Evolutionary conservation across 306 rosid genomes (phyloP).

Genomic region (Betula pendula): DNA sequence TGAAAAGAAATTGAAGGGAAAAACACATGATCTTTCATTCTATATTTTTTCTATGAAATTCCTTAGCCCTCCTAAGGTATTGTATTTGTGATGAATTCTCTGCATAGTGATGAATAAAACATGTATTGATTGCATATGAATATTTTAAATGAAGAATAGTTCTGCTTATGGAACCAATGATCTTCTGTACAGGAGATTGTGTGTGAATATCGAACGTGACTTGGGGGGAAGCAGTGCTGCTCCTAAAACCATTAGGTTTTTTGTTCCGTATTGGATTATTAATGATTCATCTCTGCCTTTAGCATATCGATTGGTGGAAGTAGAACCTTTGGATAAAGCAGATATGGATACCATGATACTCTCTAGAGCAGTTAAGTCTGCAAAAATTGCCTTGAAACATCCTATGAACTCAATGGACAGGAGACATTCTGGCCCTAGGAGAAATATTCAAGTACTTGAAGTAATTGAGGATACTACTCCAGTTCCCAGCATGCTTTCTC

Average conservation of each 20-base stretch:
- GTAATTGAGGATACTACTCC: slow-evolving; percentile 82
- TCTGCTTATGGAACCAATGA: slow-evolving; percentile 19
- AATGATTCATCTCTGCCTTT: slow-evolving; percentile 74
- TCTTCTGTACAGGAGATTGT: slow-evolving; percentile 67
- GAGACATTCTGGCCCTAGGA: slow-evolving; percentile 59
- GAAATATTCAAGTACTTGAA: slow-evolving; percentile 78
- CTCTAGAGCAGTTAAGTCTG: slow-evolving; percentile 78
- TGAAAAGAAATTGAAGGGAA: no score
- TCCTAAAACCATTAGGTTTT: slow-evolving; percentile 81
- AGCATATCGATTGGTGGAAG: slow-evolving; percentile 90
- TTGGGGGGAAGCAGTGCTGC: slow-evolving; percentile 93
- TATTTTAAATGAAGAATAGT: not conserved
- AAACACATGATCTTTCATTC: no score
- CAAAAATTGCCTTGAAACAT: slow-evolving; percentile 65
- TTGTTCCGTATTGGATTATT: slow-evolving; percentile 93
- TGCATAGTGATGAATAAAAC: not conserved
- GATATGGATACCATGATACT: slow-evolving; percentile 59
- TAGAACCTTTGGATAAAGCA: slow-evolving; percentile 71
- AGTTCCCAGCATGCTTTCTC: slow-evolving; percentile 91
- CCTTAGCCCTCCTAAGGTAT: no score
- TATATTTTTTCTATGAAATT: no score
- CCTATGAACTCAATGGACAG: slow-evolving; percentile 75
- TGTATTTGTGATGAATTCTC: not conserved
- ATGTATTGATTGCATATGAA: not conserved
- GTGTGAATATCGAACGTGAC: slow-evolving; percentile 87